phyloP scores from a whole-genome alignment of 2,329 filamentous ascomycete species.

The Phyllosticta citribraziliensis region DNA sequence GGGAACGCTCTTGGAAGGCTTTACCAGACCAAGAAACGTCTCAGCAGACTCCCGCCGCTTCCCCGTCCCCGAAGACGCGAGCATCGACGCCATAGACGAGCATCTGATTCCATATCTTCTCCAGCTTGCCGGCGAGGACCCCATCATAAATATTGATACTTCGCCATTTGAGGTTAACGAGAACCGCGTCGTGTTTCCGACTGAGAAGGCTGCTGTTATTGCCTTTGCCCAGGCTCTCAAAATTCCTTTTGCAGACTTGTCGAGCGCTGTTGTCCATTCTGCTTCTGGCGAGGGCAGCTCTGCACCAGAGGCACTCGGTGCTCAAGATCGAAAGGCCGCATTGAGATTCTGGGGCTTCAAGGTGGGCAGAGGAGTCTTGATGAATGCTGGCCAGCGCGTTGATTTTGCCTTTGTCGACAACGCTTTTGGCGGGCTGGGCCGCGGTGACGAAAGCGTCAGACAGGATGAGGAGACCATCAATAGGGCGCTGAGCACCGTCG shows the following conservation, averaged over 20 bases:
- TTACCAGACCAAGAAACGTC: slow-evolving; percentile 28
- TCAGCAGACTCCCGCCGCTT: slow-evolving; percentile 32
- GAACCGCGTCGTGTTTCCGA: slow-evolving; percentile 41
- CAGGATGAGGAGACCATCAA: slow-evolving; percentile 32
- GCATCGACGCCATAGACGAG: slow-evolving; percentile 45
- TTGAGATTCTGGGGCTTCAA: slow-evolving; percentile 49
- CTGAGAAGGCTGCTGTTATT: slow-evolving; percentile 45
- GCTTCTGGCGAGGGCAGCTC: slow-evolving; percentile 13
- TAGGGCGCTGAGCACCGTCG: slow-evolving; percentile 37
- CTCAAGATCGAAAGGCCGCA: slow-evolving; percentile 36
- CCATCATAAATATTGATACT: slow-evolving; percentile 47
- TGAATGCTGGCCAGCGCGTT: slow-evolving; percentile 46
- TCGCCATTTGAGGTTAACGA: slow-evolving; percentile 50
- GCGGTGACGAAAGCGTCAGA: slow-evolving; percentile 28
- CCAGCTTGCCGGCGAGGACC: slow-evolving; percentile 37
- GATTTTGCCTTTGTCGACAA: slow-evolving; percentile 49
- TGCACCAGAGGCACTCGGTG: slow-evolving; percentile 15
- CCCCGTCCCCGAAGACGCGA: slow-evolving; percentile 43
- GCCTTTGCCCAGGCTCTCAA: slow-evolving; percentile 47
- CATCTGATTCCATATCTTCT: slow-evolving; percentile 50
- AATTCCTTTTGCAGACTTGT: slow-evolving; percentile 43
- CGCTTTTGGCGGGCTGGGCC: slow-evolving; percentile 51
- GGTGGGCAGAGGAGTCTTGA: slow-evolving; percentile 49
- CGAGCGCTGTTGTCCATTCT: slow-evolving; percentile 25
- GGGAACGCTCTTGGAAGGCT: slow-evolving; percentile 45